Base-by-base conservation (phyloP, 345 rosid species). In the Gossypium ekmanianum region DNA sequence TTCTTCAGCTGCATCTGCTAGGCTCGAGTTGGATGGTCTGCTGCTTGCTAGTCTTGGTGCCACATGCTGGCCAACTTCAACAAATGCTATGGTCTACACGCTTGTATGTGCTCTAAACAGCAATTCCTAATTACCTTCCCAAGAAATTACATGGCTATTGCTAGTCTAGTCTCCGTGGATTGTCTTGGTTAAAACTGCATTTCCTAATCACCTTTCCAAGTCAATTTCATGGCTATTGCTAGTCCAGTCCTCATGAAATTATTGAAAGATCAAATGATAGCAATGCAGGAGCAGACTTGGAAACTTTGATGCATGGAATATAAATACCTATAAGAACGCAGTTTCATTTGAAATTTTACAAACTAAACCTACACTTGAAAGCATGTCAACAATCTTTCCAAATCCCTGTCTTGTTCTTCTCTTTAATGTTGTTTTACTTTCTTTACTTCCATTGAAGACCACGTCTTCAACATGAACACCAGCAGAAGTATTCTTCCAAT, bases 401-500 rank as follows among this genome's bases (percentile, higher is more conserved):
- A 74, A 39, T 4, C 47, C 78, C 22, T 71, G 17, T 50, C 67
- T 83, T 18, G 50, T 80, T 68, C 34, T 80, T 71, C 80, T 85
- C 62, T 58, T 81, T 44, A 74, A 51, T 16, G 1, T 74, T 56
- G 45, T 81, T 9, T 12, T 84, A 1, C 27, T 83, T 64, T 74
- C 73, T 17, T 77, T 74, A 9, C 83, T 87, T 77, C 80, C 84
- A 61, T 43, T 75, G 29, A 71, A 71, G 72, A 50, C 68, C 61
- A 75, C 78, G 0, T 72, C 85, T 47, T 83, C 88, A 3, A 83
- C 81, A 57, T 74, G 68, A 77, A 51, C 80, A 3, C 89, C 88
- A 79, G 90, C 89, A 2, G 78, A 83, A 74, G 92, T 88, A 74
- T 89, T 90, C 10, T 8, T 87, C 80, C 74, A 48, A 71, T 88